Percentiles rank a stretch among this genome's conserved stretches.
Conservation (phyloP, 2,329 filamentous ascomycete genomes). For the Bipolaris gigantea region DNA sequence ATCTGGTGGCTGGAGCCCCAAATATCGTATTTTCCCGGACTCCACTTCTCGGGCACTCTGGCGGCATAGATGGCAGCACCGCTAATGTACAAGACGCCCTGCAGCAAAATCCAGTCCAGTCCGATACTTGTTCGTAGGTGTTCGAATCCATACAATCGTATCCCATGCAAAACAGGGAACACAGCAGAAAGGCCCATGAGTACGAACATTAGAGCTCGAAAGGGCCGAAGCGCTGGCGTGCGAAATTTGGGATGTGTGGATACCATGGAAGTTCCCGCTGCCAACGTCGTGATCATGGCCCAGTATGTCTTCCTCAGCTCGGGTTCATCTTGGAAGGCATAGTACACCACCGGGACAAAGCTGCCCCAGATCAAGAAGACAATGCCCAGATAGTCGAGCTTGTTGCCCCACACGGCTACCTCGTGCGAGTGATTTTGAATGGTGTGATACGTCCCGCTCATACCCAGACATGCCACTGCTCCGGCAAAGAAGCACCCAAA, state of each 20-base stretch:
- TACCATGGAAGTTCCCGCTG: conserved; percentile 72
- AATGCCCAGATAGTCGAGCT: conserved; percentile 93
- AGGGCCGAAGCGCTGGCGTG: conserved; percentile 79
- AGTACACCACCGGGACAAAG: conserved; percentile 78
- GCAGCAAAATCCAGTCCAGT: conserved; percentile 75
- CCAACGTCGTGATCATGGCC: conserved; percentile 75
- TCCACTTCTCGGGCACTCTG: conserved; percentile 79
- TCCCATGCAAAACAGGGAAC: conserved; percentile 78
- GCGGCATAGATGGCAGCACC: conserved; percentile 86
- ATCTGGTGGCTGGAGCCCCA: conserved; percentile 95
- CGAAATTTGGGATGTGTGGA: conserved; percentile 83
- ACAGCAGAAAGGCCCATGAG: conserved; percentile 81
- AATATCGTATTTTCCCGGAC: conserved; percentile 81
- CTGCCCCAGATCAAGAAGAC: conserved; percentile 88
- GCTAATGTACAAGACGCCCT: conserved; percentile 81
- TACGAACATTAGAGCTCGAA: conserved; percentile 87
- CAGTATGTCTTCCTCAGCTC: conserved; percentile 71
- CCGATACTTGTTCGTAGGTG: conserved; percentile 74
- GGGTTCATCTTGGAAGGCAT: conserved; percentile 63
- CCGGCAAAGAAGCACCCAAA: conserved; percentile 47
- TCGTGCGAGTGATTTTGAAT: conserved; percentile 79
- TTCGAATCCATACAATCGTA: conserved; percentile 66
- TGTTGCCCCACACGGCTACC: conserved; percentile 83
- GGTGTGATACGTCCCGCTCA: conserved; percentile 74
- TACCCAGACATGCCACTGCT: conserved; percentile 50